phyloP scores from a whole-genome alignment of 768 basidiomycete genomes.

The Tricholoma terreum region DNA sequence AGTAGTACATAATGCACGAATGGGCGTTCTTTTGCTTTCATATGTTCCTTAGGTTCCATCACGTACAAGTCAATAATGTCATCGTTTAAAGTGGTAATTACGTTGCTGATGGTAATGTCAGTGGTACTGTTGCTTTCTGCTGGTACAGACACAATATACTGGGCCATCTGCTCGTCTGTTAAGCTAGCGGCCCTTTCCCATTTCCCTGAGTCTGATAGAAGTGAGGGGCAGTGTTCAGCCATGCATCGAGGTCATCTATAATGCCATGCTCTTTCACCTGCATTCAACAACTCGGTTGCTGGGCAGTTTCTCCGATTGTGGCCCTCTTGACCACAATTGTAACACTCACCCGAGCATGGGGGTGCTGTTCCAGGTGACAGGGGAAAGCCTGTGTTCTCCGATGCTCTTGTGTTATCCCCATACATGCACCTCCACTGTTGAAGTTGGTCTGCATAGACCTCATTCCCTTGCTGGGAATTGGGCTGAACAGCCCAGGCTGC shows the following conservation, averaged over 20 bases:
- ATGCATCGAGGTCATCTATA: neutral
- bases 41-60: neutral
- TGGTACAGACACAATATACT: neutral
- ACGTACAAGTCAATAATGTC: neutral
- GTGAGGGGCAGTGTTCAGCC: neutral
- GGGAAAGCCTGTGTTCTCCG: neutral
- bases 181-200: constrained; percentile 7
- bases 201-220: constrained; percentile 5
- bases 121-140: neutral
- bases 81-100: neutral
- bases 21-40: constrained; percentile 1
- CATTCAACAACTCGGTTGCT: neutral
- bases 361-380: neutral
- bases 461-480: neutral
- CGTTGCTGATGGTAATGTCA: neutral
- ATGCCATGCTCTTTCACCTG: neutral
- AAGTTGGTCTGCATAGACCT: neutral
- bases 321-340: neutral
- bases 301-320: neutral
- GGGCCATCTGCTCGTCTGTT: constrained; percentile 2
- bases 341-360: neutral
- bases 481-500: neutral
- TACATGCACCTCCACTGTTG: neutral
- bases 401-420: neutral
- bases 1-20: constrained; percentile 22